These are phyloP conservation scores for Blastocystis sp. DNA, from an alignment of 352 stramenopile genomes.

Conservation along the genomic window DNA sequence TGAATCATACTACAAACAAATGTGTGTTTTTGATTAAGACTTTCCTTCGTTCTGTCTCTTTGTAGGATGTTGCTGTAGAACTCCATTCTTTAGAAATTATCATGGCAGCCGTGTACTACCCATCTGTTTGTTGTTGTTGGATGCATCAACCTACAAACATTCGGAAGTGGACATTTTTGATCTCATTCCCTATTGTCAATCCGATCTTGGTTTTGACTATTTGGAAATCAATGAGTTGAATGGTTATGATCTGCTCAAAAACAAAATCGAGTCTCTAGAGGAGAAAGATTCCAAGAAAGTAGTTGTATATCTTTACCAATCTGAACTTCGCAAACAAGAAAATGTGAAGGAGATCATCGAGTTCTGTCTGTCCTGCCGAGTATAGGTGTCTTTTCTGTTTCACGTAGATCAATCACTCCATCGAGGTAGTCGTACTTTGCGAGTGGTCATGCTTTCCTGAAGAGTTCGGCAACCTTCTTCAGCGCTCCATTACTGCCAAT, in stretches of 20 bases:
- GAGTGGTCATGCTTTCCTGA: slow-evolving; percentile 54
- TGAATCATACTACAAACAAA: slow-evolving; percentile 19
- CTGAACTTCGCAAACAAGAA: background rate
- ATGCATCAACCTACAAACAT: slow-evolving; percentile 5
- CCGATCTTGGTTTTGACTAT: background rate
- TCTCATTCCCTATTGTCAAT: background rate
- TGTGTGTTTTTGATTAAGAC: slow-evolving; percentile 3
- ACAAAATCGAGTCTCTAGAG: background rate
- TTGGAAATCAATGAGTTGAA: background rate
- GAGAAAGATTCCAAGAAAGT: background rate
- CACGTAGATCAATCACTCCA: background rate
- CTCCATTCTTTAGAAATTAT: background rate
- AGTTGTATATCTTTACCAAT: slow-evolving; percentile 27
- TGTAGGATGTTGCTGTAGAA: background rate
- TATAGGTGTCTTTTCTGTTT: background rate
- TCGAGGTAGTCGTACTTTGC: background rate
- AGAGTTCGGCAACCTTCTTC: slow-evolving; percentile 39
- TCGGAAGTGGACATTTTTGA: background rate
- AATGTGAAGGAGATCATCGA: slow-evolving; percentile 37
- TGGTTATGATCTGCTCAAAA: background rate
- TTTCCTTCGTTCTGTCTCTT: background rate
- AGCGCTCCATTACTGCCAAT: slow-evolving; percentile 20
- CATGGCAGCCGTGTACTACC: background rate
- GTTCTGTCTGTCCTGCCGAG: slow-evolving; percentile 12
- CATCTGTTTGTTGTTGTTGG: background rate